These are phyloP conservation scores for Claviceps sorghi DNA, from an alignment of 2,329 filamentous ascomycete species.

Conservation along the genomic window DNA sequence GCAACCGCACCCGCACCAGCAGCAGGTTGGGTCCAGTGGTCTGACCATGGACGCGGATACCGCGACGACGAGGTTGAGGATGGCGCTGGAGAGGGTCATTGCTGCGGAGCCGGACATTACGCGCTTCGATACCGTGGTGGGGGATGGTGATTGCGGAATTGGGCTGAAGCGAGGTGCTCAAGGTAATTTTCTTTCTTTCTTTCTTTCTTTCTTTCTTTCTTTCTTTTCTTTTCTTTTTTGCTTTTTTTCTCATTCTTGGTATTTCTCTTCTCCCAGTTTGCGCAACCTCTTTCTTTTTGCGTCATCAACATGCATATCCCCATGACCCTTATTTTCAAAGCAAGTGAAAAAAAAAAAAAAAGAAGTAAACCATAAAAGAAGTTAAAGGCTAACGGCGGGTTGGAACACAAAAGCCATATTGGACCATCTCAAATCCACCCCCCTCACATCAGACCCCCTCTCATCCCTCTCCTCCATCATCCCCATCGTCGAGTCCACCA, in stretches of 20 bases:
- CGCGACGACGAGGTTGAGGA: constrained; percentile 37
- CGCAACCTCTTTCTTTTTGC: no score
- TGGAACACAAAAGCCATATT: constrained; percentile 29
- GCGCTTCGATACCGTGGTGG: constrained; percentile 65
- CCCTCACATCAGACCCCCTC: constrained; percentile 36
- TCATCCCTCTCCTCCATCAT: constrained; percentile 38
- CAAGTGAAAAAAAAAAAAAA: no score
- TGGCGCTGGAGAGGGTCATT: constrained; percentile 47
- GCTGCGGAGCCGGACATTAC: constrained; percentile 58
- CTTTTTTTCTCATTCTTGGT: not conserved
- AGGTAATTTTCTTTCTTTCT: constrained; percentile 24
- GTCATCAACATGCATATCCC: no score
- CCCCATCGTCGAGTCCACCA: constrained; percentile 38
- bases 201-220: not conserved
- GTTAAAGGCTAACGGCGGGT: no score
- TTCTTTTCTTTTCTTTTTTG: not conserved
- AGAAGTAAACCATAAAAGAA: not conserved
- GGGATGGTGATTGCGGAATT: constrained; percentile 81
- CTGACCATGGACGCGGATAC: constrained; percentile 36
- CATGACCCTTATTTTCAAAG: no score
- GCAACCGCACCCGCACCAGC: no score
- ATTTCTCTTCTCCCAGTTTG: no score
- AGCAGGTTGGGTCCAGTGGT: constrained; percentile 20
- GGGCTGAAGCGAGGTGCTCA: constrained; percentile 79
- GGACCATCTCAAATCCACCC: constrained; percentile 29